Percentiles rank a stretch among this genome's conserved stretches.
Evolutionary conservation across 805 yeast genomes (phyloP).

Genomic region (Saccharomycopsis fermentans): DNA sequence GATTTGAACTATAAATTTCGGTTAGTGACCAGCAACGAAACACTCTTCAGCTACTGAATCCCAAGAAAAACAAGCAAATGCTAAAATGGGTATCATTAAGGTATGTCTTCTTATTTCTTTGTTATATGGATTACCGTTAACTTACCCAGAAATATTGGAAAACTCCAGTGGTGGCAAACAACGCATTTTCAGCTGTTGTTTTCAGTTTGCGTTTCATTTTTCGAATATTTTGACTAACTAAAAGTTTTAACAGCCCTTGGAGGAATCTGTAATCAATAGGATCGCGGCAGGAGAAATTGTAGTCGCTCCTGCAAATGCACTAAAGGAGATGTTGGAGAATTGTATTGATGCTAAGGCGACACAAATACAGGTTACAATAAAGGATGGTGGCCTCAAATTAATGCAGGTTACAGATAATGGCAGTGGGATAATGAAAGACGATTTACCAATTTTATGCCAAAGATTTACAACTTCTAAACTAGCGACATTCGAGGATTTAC

Average conservation of each 20-base stretch:
- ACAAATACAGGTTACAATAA: slow-evolving; percentile 64
- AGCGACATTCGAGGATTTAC: slow-evolving; percentile 61
- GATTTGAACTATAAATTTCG: no score
- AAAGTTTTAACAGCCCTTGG: slow-evolving; percentile 35
- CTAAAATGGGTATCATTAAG: slow-evolving; percentile 13
- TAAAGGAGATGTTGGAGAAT: slow-evolving; percentile 88
- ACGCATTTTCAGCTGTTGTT: neutral
- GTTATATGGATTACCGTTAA: no score
- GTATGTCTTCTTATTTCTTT: neutral
- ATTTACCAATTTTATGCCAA: slow-evolving; percentile 72
- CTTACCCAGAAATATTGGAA: no score
- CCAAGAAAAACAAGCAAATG: no score
- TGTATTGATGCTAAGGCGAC: slow-evolving; percentile 80
- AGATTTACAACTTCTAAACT: slow-evolving; percentile 90
- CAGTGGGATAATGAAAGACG: slow-evolving; percentile 62
- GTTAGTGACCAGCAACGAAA: no score
- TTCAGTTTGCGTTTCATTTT: no score
- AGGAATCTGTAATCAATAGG: slow-evolving; percentile 64
- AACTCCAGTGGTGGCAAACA: no score
- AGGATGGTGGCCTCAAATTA: slow-evolving; percentile 85
- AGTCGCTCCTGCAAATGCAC: slow-evolving; percentile 85
- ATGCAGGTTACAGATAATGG: slow-evolving; percentile 90
- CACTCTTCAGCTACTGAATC: no score
- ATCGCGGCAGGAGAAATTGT: slow-evolving; percentile 98
- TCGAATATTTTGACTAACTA: neutral